These are phyloP conservation scores for Canavalia ensiformis DNA, from an alignment of 306 rosid species.

Conservation along the genomic window DNA sequence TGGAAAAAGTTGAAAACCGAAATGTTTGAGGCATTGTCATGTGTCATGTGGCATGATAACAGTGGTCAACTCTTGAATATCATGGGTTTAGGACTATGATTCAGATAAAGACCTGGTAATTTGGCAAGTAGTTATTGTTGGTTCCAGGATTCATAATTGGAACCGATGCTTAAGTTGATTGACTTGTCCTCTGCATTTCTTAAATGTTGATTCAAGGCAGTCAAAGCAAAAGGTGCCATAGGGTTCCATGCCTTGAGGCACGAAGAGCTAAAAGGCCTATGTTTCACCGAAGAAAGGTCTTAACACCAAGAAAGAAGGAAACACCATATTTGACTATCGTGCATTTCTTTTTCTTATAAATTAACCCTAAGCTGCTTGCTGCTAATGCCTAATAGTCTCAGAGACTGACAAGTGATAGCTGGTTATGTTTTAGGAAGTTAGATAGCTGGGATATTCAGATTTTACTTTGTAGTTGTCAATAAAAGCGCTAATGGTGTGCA, in stretches of 20 bases:
- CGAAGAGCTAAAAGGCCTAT: not conserved
- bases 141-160: constrained; percentile 41
- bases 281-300: not conserved
- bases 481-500: not conserved
- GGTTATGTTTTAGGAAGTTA: constrained; percentile 34
- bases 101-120: not conserved
- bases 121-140: constrained; percentile 21
- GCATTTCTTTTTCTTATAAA: not conserved
- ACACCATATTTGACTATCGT: constrained; percentile 15
- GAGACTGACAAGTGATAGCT: not conserved
- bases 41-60: constrained; percentile 30
- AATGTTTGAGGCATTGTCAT: constrained; percentile 24
- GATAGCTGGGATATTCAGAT: not conserved
- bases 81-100: constrained; percentile 17
- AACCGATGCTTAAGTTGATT: constrained; percentile 20
- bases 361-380: constrained; percentile 18
- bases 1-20: constrained; percentile 9
- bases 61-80: constrained; percentile 32
- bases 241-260: constrained; percentile 8
- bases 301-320: constrained; percentile 12
- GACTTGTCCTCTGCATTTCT: constrained; percentile 36
- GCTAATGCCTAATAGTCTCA: not conserved
- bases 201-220: constrained; percentile 14
- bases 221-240: not conserved
- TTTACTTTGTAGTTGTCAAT: constrained; percentile 5